These are phyloP conservation scores for Gentiana dahurica DNA, from an alignment of 257 asterid species.

Conservation along the genomic window DNA sequence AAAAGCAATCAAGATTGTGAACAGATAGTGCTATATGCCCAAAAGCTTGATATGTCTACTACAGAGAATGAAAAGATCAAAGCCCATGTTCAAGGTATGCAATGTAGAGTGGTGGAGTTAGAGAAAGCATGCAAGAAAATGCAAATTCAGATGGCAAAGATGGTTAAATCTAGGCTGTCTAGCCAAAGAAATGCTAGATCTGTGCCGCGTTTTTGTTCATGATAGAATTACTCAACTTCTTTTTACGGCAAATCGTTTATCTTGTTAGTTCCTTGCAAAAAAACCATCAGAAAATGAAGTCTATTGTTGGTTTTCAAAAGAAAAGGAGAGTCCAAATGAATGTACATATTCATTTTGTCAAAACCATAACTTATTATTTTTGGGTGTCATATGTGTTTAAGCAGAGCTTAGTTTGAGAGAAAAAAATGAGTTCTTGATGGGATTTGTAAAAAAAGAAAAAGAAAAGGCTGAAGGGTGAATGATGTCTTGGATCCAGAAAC, in stretches of 20 bases:
- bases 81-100: conserved; percentile 81
- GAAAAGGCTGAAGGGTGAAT: too few relatives aligned
- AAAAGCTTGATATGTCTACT: conserved; percentile 42
- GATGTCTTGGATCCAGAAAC: conserved; percentile 17
- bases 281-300: too few relatives aligned
- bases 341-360: conserved; percentile 19
- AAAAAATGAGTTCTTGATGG: conserved; percentile 20
- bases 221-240: conserved; percentile 14
- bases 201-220: conserved; percentile 70
- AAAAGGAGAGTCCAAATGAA: neutral
- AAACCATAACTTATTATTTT: too few relatives aligned
- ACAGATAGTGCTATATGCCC: conserved; percentile 62
- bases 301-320: too few relatives aligned
- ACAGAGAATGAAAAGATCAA: conserved; percentile 50
- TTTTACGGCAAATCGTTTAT: neutral
- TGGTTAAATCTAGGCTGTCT: conserved; percentile 56
- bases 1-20: conserved; percentile 26
- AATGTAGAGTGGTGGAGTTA: conserved; percentile 67
- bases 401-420: conserved; percentile 9
- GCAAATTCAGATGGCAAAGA: conserved; percentile 65
- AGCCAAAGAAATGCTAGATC: conserved; percentile 39
- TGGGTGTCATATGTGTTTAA: neutral
- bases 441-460: conserved; percentile 10
- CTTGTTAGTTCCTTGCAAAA: too few relatives aligned
- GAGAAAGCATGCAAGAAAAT: conserved; percentile 67